phyloP scores from a whole-genome alignment of 768 basidiomycete genomes.

The Daedaleopsis sinensis region DNA sequence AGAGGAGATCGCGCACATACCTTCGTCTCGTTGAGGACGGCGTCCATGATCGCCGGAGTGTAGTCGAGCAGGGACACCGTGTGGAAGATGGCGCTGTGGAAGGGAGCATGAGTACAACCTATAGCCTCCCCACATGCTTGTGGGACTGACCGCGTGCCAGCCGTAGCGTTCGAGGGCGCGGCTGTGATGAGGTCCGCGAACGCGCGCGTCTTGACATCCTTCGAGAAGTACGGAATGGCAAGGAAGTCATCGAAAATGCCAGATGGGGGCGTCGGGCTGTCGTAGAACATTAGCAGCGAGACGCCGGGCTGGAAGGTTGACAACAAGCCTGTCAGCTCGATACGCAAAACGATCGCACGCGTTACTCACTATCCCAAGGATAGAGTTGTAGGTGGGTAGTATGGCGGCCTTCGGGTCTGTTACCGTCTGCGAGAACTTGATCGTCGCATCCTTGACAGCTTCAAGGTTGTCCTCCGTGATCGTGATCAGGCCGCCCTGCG shows the following conservation, averaged over 20 bases:
- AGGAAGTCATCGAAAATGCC: constrained; percentile 58
- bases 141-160: constrained; percentile 28
- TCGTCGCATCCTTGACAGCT: constrained; percentile 38
- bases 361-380: constrained; percentile 37
- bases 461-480: constrained; percentile 26
- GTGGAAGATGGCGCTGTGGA: constrained; percentile 34
- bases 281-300: constrained; percentile 55
- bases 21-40: constrained; percentile 46
- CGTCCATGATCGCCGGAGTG: constrained; percentile 40
- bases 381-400: constrained; percentile 47
- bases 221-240: constrained; percentile 41
- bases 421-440: constrained; percentile 42
- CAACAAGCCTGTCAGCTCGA: neutral
- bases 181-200: constrained; percentile 45
- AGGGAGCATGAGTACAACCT: neutral
- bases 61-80: constrained; percentile 45
- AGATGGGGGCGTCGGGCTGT: constrained; percentile 50
- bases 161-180: constrained; percentile 39
- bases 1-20: too few relatives aligned
- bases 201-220: constrained; percentile 43
- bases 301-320: constrained; percentile 15
- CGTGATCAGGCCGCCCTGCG: constrained; percentile 53
- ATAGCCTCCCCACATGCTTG: too few relatives aligned
- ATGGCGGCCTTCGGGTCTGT: constrained; percentile 55
- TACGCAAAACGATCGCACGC: too few relatives aligned